Conservation (phyloP, 2,329 filamentous ascomycete species). For the Penicillium sp. region DNA sequence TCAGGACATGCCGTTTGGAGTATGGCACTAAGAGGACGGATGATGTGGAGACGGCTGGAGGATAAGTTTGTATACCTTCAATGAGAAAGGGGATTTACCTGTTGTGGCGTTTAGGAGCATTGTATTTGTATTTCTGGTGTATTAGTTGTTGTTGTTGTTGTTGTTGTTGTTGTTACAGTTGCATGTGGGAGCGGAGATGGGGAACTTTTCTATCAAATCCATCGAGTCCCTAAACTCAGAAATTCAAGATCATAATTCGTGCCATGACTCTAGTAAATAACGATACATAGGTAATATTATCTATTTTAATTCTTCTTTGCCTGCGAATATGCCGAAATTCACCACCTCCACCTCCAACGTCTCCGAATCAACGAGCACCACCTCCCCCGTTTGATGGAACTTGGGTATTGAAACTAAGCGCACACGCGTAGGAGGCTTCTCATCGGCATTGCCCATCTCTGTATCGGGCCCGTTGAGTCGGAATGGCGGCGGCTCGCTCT, state of each 20-base stretch:
- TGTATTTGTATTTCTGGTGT: background rate
- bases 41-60: constrained; percentile 63
- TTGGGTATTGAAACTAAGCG: constrained; percentile 78
- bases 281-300: constrained; percentile 15
- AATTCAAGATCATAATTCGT: constrained; percentile 10
- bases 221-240: too few relatives aligned
- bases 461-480: constrained; percentile 31
- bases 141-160: background rate
- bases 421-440: constrained; percentile 61
- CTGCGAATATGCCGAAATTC: constrained; percentile 46
- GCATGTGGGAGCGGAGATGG: background rate
- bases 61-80: background rate
- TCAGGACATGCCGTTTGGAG: constrained; percentile 71
- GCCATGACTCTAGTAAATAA: background rate
- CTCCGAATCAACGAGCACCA: constrained; percentile 81
- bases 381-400: constrained; percentile 71
- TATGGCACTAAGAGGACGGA: constrained; percentile 78
- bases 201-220: too few relatives aligned
- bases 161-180: background rate
- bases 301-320: constrained; percentile 30
- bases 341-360: constrained; percentile 74
- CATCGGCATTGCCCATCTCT: constrained; percentile 39
- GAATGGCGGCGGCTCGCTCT: constrained; percentile 40
- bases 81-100: constrained; percentile 19
- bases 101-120: constrained; percentile 36